Evolutionary conservation across 495 filamentous ascomycete genomes (phyloP), one percentile per base, ranked within the genome.

Genomic region (Penicillium maclennaniae): DNA sequence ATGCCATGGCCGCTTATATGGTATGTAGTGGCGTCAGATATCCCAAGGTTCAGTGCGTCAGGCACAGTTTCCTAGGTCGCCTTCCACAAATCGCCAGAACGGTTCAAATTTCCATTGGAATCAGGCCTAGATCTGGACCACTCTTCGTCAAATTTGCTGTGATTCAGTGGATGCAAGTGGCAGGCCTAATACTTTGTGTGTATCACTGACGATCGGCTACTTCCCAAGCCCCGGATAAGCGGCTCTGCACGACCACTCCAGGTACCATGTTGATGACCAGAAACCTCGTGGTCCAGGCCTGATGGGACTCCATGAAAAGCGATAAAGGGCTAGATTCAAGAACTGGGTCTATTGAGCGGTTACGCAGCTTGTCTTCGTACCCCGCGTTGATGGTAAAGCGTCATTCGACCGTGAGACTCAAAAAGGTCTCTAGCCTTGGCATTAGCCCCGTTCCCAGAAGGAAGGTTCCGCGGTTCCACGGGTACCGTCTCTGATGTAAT

Each of bases 401-500:
- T 34, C 31, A 34, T 34, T 34, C 31, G 39, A 42, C 39, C 38
- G 7, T n/a, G 17, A 19, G n/a, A 5, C 39, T 19, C 39, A 42
- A 42, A 21, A 1, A 23, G 23, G 23, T 40, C 15, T 40, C 39
- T 10, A 28, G 8, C 10, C 47, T 49, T 49, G 53, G 57, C 37
- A 49, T 15, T 48, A 19, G 51, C 28, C 44, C 45, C 48, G 16
- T 45, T 59, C 46, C 52, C 45, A 55, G 23, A 19, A 49, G 25
- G 27, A 28, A 23, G 23, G 2, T 23, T 20, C 28, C 16, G 45
- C 12, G 41, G 55, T 52, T 59, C 56, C 56, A 55, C 48, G 52
- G 56, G 43, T 49, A 37, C 41, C 4, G 41, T 16, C 23, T 17
- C 31, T 39, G 43, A 53, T 44, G 27, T 49, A 41, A 47, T 49